These are phyloP conservation scores for Geoglossum glabrum DNA, from an alignment of 495 filamentous ascomycete species.

Conservation along the genomic window DNA sequence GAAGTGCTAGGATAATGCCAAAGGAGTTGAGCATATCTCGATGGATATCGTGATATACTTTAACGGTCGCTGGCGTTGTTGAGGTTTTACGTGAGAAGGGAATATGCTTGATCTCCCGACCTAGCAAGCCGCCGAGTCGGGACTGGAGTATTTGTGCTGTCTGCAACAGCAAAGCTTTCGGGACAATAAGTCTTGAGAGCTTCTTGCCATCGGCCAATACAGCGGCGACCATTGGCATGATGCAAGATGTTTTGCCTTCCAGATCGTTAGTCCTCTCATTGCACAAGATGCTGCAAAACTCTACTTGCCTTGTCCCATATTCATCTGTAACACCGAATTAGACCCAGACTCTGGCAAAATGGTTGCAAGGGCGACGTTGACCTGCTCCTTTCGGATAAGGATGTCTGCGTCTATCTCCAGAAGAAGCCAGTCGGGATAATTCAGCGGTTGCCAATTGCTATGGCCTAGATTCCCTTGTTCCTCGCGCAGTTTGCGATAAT, in stretches of 20 bases:
- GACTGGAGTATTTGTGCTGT: slow-evolving; percentile 28
- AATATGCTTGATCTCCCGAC: slow-evolving; percentile 25
- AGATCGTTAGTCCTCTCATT: neutral
- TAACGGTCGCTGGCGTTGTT: slow-evolving; percentile 14
- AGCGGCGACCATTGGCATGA: slow-evolving; percentile 31
- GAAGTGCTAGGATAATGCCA: slow-evolving; percentile 27
- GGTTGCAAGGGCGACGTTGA: slow-evolving; percentile 30
- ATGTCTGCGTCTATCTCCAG: slow-evolving; percentile 36
- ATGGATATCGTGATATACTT: slow-evolving; percentile 19
- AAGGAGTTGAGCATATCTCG: slow-evolving; percentile 5
- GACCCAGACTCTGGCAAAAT: slow-evolving; percentile 23
- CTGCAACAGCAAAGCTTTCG: slow-evolving; percentile 29
- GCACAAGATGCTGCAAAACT: neutral
- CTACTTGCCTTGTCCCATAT: slow-evolving; percentile 25
- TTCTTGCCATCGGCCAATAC: slow-evolving; percentile 25
- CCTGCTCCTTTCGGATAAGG: slow-evolving; percentile 29
- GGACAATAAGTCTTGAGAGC: slow-evolving; percentile 27
- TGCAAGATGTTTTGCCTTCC: slow-evolving; percentile 29
- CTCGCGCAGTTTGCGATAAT: slow-evolving; percentile 15
- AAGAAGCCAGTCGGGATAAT: slow-evolving; percentile 33
- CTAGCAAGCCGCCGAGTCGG: slow-evolving; percentile 26
- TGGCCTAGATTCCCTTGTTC: slow-evolving; percentile 27
- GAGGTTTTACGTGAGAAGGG: slow-evolving; percentile 29
- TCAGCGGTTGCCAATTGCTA: slow-evolving; percentile 26
- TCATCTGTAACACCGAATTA: slow-evolving; percentile 37